Conservation (phyloP, 441 rosid species). For the California macrophylla region DNA sequence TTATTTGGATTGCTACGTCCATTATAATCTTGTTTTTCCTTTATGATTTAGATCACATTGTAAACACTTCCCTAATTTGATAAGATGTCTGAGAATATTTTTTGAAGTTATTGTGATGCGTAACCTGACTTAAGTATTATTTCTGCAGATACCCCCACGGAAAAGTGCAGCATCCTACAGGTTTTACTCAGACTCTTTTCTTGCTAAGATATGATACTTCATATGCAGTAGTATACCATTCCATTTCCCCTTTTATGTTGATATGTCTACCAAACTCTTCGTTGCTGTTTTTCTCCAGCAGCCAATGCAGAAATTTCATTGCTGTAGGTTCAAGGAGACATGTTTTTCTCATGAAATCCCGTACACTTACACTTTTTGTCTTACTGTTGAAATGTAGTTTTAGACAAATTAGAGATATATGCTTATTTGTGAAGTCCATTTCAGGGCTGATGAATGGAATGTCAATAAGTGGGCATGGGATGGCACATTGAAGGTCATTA, state of each 20-base stretch:
- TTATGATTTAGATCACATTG: neutral
- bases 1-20: neutral
- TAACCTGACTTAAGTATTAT: conserved; percentile 21
- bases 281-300: neutral
- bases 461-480: conserved; percentile 99
- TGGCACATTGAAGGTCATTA: conserved; percentile 68
- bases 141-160: conserved; percentile 92
- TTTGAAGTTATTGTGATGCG: neutral
- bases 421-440: conserved; percentile 18
- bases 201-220: conserved; percentile 6
- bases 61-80: neutral
- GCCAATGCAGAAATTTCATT: neutral
- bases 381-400: conserved; percentile 9
- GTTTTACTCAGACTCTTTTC: conserved; percentile 27
- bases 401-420: neutral
- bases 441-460: conserved; percentile 98
- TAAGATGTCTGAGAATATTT: neutral
- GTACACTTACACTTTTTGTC: neutral
- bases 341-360: neutral
- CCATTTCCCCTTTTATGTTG: neutral
- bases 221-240: neutral
- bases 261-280: neutral
- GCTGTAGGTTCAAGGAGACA: neutral
- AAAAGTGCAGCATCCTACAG: conserved; percentile 94
- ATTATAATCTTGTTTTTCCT: neutral